These are phyloP conservation scores for Pseudogymnoascus sp. DNA, from an alignment of 2,329 filamentous ascomycete genomes.

Conservation along the genomic window DNA sequence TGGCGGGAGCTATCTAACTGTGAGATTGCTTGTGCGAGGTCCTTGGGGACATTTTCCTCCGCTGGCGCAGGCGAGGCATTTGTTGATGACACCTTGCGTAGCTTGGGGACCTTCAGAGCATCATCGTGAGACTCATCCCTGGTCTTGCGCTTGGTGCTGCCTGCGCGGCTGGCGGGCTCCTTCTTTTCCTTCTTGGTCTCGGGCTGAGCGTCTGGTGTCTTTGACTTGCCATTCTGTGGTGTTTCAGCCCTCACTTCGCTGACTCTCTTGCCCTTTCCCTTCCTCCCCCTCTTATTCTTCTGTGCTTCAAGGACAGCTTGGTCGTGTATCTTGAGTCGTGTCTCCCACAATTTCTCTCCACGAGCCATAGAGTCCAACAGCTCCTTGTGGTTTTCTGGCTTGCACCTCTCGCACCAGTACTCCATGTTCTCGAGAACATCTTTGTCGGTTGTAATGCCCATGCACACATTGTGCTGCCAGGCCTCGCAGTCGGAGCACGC, in stretches of 20 bases:
- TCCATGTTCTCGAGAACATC: slow-evolving; percentile 40
- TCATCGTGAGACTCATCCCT: slow-evolving; percentile 49
- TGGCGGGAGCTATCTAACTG: slow-evolving; percentile 58
- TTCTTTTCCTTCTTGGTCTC: slow-evolving; percentile 38
- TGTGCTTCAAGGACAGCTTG: slow-evolving; percentile 52
- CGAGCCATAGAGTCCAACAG: slow-evolving; percentile 69
- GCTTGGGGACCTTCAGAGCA: slow-evolving; percentile 30
- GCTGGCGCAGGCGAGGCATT: slow-evolving; percentile 26
- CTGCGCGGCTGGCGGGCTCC: slow-evolving; percentile 31
- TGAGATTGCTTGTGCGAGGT: slow-evolving; percentile 43
- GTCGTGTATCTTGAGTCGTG: slow-evolving; percentile 54
- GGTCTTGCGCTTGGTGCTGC: slow-evolving; percentile 48
- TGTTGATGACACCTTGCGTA: slow-evolving; percentile 50
- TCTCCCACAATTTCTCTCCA: slow-evolving; percentile 84
- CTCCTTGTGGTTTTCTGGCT: slow-evolving; percentile 72
- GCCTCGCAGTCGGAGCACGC: slow-evolving; percentile 86
- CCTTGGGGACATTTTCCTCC: slow-evolving; percentile 37
- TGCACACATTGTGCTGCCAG: slow-evolving; percentile 97
- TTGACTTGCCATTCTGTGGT: slow-evolving; percentile 29
- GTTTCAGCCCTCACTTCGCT: slow-evolving; percentile 47
- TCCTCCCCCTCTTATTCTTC: slow-evolving; percentile 55
- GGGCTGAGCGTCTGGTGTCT: slow-evolving; percentile 18
- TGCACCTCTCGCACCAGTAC: slow-evolving; percentile 90
- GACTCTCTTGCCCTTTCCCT: slow-evolving; percentile 49
- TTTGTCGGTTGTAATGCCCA: slow-evolving; percentile 72